These are phyloP conservation scores for Monosporascus sp. DNA, from an alignment of 2,329 filamentous ascomycete species.

Conservation along the genomic window DNA sequence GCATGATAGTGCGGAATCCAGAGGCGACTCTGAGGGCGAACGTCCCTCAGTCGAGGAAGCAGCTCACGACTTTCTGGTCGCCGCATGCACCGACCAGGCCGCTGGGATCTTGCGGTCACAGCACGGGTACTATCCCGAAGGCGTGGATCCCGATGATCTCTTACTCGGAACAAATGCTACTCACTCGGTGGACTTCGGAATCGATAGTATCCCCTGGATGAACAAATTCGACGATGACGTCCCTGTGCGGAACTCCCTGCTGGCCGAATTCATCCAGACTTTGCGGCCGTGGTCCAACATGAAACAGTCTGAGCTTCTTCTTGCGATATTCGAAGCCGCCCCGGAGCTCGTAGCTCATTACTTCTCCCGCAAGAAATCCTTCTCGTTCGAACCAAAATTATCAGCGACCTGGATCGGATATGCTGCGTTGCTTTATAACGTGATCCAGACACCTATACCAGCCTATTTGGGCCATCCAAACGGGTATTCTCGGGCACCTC, in stretches of 20 bases:
- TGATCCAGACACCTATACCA: slow-evolving; percentile 71
- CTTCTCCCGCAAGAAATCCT: slow-evolving; percentile 73
- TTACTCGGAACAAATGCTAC: slow-evolving; percentile 37
- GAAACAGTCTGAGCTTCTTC: slow-evolving; percentile 74
- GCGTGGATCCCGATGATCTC: slow-evolving; percentile 49
- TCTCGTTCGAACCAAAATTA: slow-evolving; percentile 85
- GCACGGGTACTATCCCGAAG: slow-evolving; percentile 79
- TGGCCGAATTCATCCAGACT: slow-evolving; percentile 73
- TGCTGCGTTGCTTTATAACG: slow-evolving; percentile 79
- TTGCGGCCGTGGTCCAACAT: slow-evolving; percentile 79
- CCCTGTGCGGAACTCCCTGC: slow-evolving; percentile 71
- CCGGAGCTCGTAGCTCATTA: slow-evolving; percentile 88
- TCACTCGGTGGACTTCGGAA: slow-evolving; percentile 53
- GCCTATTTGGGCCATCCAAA: slow-evolving; percentile 63
- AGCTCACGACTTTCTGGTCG: slow-evolving; percentile 70
- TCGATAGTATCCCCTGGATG: slow-evolving; percentile 67
- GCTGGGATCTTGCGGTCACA: slow-evolving; percentile 73
- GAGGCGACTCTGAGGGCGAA: slow-evolving; percentile 35
- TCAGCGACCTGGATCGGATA: slow-evolving; percentile 95
- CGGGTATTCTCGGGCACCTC: slow-evolving; percentile 62
- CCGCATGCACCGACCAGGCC: slow-evolving; percentile 67
- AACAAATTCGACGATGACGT: slow-evolving; percentile 62
- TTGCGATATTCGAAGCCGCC: slow-evolving; percentile 72
- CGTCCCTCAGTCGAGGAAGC: slow-evolving; percentile 55
- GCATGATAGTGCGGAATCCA: slow-evolving; percentile 31